These are phyloP conservation scores for Vigna angularis DNA, from an alignment of 306 rosid species.

Conservation along the genomic window DNA sequence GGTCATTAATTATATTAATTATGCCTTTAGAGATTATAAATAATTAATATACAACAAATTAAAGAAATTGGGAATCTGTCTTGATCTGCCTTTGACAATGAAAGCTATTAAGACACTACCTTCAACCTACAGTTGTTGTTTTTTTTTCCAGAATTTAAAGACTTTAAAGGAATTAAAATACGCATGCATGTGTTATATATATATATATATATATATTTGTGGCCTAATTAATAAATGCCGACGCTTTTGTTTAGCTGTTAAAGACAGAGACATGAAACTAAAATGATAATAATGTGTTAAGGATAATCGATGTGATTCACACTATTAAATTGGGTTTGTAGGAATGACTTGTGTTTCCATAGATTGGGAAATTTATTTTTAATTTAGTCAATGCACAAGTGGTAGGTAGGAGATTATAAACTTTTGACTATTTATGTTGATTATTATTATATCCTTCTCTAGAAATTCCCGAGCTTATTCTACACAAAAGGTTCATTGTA, in stretches of 20 bases:
- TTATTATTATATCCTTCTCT: background rate
- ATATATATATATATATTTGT: background rate
- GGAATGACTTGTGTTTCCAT: background rate
- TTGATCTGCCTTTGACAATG: slow-evolving; percentile 34
- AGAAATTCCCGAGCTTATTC: slow-evolving; percentile 13
- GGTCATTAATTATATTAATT: slow-evolving; percentile 19
- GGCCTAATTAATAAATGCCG: slow-evolving; percentile 36
- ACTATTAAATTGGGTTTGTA: slow-evolving; percentile 14
- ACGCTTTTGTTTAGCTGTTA: slow-evolving; percentile 46
- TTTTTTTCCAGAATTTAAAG: slow-evolving; percentile 13
- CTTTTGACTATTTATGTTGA: slow-evolving; percentile 29
- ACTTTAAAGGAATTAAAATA: slow-evolving; percentile 17
- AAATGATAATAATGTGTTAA: slow-evolving; percentile 20
- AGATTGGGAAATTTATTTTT: background rate
- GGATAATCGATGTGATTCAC: slow-evolving; percentile 24
- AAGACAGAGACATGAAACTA: slow-evolving; percentile 46
- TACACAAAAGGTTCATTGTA: slow-evolving; percentile 35
- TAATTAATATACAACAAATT: slow-evolving; percentile 16
- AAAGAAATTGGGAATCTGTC: slow-evolving; percentile 43
- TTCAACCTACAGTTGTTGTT: slow-evolving; percentile 48
- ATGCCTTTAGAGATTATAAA: slow-evolving; percentile 1
- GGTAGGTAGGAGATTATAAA: slow-evolving; percentile 47
- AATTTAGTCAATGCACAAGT: slow-evolving; percentile 29
- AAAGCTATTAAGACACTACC: slow-evolving; percentile 32
- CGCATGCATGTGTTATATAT: background rate